Conservation (phyloP, 345 rosid species). For the Turritis glabra region DNA sequence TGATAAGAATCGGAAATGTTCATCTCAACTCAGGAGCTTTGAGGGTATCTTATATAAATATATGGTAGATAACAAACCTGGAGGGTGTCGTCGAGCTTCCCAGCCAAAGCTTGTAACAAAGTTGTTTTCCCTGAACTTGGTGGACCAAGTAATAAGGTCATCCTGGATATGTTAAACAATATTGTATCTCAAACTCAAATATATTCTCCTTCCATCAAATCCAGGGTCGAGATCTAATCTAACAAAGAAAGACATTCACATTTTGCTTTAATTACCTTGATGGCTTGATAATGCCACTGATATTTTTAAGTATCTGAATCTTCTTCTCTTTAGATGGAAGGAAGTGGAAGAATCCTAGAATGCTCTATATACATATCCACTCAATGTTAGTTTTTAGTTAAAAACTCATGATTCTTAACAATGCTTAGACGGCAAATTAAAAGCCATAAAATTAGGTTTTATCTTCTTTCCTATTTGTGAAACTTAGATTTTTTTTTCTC, state of each 20-base stretch:
- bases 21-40: not conserved
- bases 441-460: too few species aligned
- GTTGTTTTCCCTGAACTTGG: constrained; percentile 91
- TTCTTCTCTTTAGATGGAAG: constrained; percentile 69
- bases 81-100: constrained; percentile 60
- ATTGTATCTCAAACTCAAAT: not conserved
- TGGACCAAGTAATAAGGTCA: constrained; percentile 86
- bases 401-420: too few species aligned
- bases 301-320: constrained; percentile 66
- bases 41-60: not conserved
- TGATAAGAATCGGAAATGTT: not conserved
- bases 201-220: not conserved
- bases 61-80: constrained; percentile 44
- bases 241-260: not conserved
- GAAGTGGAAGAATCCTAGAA: constrained; percentile 55
- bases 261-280: constrained; percentile 55
- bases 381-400: too few species aligned
- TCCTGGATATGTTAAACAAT: constrained; percentile 47
- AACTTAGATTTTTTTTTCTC: not conserved
- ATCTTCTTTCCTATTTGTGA: not conserved
- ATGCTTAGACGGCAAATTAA: too few species aligned
- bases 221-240: not conserved
- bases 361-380: constrained; percentile 38
- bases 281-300: constrained; percentile 74
- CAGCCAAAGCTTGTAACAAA: constrained; percentile 66